Conservation (phyloP, 2,329 filamentous ascomycete species). For the Fusarium metavorans region DNA sequence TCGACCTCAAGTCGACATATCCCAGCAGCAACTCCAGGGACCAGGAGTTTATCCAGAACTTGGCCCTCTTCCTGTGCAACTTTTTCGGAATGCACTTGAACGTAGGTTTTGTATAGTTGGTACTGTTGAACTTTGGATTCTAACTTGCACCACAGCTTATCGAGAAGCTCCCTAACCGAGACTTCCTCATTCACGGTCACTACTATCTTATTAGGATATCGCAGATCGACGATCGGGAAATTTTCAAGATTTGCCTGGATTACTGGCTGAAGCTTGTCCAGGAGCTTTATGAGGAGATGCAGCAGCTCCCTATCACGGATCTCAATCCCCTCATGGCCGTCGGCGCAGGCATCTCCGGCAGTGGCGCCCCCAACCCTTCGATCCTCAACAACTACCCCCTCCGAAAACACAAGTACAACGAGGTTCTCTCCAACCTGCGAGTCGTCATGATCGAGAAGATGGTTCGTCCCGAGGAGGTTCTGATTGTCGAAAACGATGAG, state of each 20-base stretch:
- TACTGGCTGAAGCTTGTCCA: slow-evolving; percentile 99
- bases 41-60: slow-evolving; percentile 97
- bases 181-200: slow-evolving; percentile 95
- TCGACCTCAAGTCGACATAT: slow-evolving; percentile 93
- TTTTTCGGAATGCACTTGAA: slow-evolving; percentile 95
- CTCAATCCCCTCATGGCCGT: slow-evolving; percentile 90
- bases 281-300: slow-evolving; percentile 99
- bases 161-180: slow-evolving; percentile 93
- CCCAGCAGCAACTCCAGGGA: slow-evolving; percentile 91
- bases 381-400: slow-evolving; percentile 92
- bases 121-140: slow-evolving; percentile 19
- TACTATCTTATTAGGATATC: slow-evolving; percentile 99
- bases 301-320: slow-evolving; percentile 92
- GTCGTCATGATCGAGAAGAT: slow-evolving; percentile 99
- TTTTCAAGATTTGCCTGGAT: slow-evolving; percentile 99
- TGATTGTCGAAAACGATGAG: slow-evolving; percentile 99
- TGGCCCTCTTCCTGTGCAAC: slow-evolving; percentile 95
- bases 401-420: slow-evolving; percentile 97
- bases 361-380: slow-evolving; percentile 85
- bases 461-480: slow-evolving; percentile 96
- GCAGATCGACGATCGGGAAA: slow-evolving; percentile 97
- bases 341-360: slow-evolving; percentile 77
- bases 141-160: slow-evolving; percentile 72
- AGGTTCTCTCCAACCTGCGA: slow-evolving; percentile 92
- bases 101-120: slow-evolving; percentile 59